Evolutionary conservation across 805 yeast species (phyloP), one percentile per base, ranked within the genome.

Genomic region (Schizosaccharomyces cryophilus): DNA sequence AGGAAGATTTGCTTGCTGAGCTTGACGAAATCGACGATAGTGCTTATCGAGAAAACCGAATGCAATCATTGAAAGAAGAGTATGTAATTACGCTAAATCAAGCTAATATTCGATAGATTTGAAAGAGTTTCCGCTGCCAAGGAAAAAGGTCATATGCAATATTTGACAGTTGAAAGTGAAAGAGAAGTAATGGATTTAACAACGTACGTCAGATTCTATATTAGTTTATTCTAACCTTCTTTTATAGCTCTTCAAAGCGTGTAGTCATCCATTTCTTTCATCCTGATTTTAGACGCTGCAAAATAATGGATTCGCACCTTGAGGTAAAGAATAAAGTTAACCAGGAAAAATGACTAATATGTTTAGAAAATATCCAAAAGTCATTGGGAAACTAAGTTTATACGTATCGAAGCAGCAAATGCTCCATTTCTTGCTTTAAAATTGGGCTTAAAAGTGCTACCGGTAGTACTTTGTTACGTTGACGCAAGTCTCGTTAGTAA

Each of bases 371-470:
- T 86, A 6, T 80, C 90, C 0, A 75, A 75, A 62, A 79, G 77
- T 64, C 85, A 86, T 70, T 67, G 83, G 58, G 72, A 73, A 1
- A 73, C 85, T 1, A 74, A 73, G 62, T 79, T 84, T 62, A 61
- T 71, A 15, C 74, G 77, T 58, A 76, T 84, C 3, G 73, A 77
- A 61, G 95, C 85, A 0, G 77, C 74, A 42, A 72, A 77, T 47
- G 84, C 89, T 1, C 88, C 94, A 3, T 87, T 87, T 67, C 72
- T 87, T 56, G 87, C 81, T 4, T 71, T 80, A 1, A 81, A 80
- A 67, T 74, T 87, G 48, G 72, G 74, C 2, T 75, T 87, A 60
- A 79, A 83, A 67, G 81, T 83, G 11, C 73, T 87, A 4, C 95
- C 95, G 0, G 82, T 81, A 64, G 81, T 86, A 1, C 70, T 84